These are phyloP conservation scores for Apiospora koreana DNA, from an alignment of 2,329 filamentous ascomycete genomes.

Conservation along the genomic window DNA sequence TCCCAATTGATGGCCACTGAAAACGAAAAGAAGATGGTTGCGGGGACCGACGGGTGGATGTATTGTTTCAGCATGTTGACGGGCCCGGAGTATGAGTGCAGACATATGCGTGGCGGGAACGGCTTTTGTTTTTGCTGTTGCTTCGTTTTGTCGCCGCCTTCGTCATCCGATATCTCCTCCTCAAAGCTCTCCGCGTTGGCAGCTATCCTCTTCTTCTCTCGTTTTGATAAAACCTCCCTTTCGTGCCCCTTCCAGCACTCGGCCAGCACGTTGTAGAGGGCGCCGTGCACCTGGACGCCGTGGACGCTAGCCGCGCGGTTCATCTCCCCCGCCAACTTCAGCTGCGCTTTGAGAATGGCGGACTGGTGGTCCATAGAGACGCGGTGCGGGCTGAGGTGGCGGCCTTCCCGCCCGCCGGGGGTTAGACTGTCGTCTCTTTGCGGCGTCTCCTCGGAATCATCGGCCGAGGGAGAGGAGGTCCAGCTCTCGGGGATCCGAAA, in stretches of 20 bases:
- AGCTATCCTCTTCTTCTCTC: slow-evolving; percentile 54
- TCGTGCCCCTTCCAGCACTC: slow-evolving; percentile 73
- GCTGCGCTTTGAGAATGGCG: slow-evolving; percentile 64
- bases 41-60: slow-evolving; percentile 69
- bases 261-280: slow-evolving; percentile 65
- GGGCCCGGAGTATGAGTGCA: slow-evolving; percentile 89
- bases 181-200: slow-evolving; percentile 48
- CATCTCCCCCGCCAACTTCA: slow-evolving; percentile 70
- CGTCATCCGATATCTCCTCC: slow-evolving; percentile 36
- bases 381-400: slow-evolving; percentile 65
- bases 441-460: slow-evolving; percentile 46
- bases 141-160: slow-evolving; percentile 35
- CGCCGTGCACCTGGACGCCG: slow-evolving; percentile 75
- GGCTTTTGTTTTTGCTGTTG: slow-evolving; percentile 45
- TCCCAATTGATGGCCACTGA: slow-evolving; percentile 79
- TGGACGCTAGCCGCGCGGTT: slow-evolving; percentile 68
- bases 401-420: slow-evolving; percentile 70
- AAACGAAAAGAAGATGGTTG: slow-evolving; percentile 84
- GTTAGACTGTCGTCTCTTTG: slow-evolving; percentile 51
- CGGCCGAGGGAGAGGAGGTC: slow-evolving; percentile 45
- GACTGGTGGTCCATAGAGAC: slow-evolving; percentile 71
- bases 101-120: slow-evolving; percentile 85
- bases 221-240: slow-evolving; percentile 58
- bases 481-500: slow-evolving; percentile 71
- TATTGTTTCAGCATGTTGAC: slow-evolving; percentile 78